Base-by-base conservation (phyloP, 768 basidiomycete genomes). In the Mycena rebaudengoi region DNA sequence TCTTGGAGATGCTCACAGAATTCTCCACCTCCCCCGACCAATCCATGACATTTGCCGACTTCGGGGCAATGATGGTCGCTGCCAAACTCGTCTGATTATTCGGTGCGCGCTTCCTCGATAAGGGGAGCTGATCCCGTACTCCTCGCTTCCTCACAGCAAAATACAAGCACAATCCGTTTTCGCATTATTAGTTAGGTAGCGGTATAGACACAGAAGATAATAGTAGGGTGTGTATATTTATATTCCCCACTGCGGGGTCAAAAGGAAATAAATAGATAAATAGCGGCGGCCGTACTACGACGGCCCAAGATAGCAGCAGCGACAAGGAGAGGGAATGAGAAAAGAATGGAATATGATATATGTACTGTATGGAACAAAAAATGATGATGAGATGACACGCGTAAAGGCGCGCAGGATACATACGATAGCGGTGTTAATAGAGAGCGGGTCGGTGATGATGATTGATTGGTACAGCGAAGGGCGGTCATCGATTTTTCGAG, bases 1-100 rank as follows among this genome's bases (percentile, higher is more conserved):
- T 92, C 68, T 68, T 89, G 3, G 91, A 94, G 60, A 95, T 94
- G 92, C 79, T 95, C 1, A 83, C 85, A n/a, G 82, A 83, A 52
- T 95, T 92, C 71, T 91, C 93, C 1, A 86, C 84, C 0, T 84
- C 86, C 0, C 77, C 84, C 0, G 92, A 94, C 74, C 88, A 87
- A 71, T 84, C 90, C 4, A 83, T 95, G 80, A 76, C 75, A 58
- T 79, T 94, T 32, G 74, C 78, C 14, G 91, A 94, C 73, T 95
- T 95, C 69, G 85, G 88, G 66, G 78, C 79, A 21, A 92, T 95
- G 87, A 92, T 94, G 88, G 73, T 88, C 25, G 71, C 81, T 1
- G 84, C 90, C 7, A 85, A 81, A 70, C 74, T 92, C 39, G 84
- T 80, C 2, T 88, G 71, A 77, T 28, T 44, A 87, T 73, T 87